Evolutionary conservation across 257 asterid genomes (phyloP).

Genomic region (Cinchona pubescens): DNA sequence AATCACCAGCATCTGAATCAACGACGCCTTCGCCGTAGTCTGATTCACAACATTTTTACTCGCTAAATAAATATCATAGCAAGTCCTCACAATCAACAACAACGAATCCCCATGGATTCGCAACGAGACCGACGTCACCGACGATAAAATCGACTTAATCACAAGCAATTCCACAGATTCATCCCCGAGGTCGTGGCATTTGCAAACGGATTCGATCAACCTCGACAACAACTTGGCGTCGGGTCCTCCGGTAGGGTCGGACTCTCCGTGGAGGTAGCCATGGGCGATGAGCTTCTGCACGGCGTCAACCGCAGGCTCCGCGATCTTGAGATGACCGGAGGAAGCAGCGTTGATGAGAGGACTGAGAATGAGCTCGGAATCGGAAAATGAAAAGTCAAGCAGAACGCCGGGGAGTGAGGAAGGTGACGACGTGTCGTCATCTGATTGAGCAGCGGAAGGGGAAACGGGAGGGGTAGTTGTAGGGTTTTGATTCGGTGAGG

Average conservation of each 20-base stretch:
- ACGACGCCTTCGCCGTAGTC: conserved; percentile 91
- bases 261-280: conserved; percentile 85
- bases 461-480: conserved; percentile 48
- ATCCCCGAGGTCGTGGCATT: conserved; percentile 83
- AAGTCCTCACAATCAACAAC: conserved; percentile 83
- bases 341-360: conserved; percentile 74
- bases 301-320: conserved; percentile 90
- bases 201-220: conserved; percentile 77
- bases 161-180: conserved; percentile 75
- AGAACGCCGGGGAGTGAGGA: conserved; percentile 65
- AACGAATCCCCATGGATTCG: conserved; percentile 90
- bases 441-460: conserved; percentile 51
- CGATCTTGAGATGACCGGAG: conserved; percentile 59
- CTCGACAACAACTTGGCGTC: conserved; percentile 65
- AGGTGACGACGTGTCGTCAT: conserved; percentile 32
- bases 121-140: conserved; percentile 78
- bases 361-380: conserved; percentile 68
- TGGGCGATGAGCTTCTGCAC: conserved; percentile 87
- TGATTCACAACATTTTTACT: conserved; percentile 94
- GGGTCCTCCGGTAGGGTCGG: conserved; percentile 70
- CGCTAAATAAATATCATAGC: conserved; percentile 75
- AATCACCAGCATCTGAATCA: conserved; percentile 95
- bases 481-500: conserved; percentile 50
- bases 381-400: conserved; percentile 59
- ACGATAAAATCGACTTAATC: conserved; percentile 73